Evolutionary conservation across 768 basidiomycete genomes (phyloP).

Genomic region (Phaeotremella fagi): DNA sequence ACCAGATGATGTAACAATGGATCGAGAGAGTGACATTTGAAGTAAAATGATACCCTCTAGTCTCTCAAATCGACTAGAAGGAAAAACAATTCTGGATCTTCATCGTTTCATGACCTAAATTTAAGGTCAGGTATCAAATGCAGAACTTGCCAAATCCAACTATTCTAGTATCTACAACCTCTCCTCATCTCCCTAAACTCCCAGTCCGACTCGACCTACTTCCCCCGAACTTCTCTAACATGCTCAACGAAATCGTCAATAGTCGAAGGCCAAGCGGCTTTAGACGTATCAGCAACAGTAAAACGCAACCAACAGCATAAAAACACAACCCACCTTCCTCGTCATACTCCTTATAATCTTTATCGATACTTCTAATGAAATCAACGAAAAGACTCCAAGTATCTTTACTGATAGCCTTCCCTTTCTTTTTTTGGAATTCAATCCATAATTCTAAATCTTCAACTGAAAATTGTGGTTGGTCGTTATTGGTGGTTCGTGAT

Average conservation of each 20-base stretch:
- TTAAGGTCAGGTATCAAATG: too few relatives aligned
- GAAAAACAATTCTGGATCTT: too few relatives aligned
- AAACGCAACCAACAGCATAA: background rate
- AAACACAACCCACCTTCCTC: conserved; percentile 41
- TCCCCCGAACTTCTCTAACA: conserved; percentile 17
- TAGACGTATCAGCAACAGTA: background rate
- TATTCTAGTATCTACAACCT: too few relatives aligned
- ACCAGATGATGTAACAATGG: too few relatives aligned
- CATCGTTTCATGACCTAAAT: too few relatives aligned
- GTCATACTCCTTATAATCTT: conserved; percentile 45
- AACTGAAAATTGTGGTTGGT: conserved; percentile 27
- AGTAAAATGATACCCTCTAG: too few relatives aligned
- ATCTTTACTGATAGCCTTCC: conserved; percentile 46
- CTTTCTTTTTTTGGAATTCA: conserved; percentile 41
- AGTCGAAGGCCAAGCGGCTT: conserved; percentile 48
- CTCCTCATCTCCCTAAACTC: too few relatives aligned
- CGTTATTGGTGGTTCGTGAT: conserved; percentile 8
- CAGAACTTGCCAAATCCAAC: too few relatives aligned
- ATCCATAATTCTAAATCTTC: conserved; percentile 45
- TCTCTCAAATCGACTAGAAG: too few relatives aligned
- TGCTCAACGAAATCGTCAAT: conserved; percentile 48
- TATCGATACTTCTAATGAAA: conserved; percentile 40
- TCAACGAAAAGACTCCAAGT: conserved; percentile 46
- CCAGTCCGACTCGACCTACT: background rate
- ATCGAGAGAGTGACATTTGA: too few relatives aligned